Evolutionary conservation across 2,329 filamentous ascomycete genomes (phyloP).

Genomic region (Xylaria hypoxylon): DNA sequence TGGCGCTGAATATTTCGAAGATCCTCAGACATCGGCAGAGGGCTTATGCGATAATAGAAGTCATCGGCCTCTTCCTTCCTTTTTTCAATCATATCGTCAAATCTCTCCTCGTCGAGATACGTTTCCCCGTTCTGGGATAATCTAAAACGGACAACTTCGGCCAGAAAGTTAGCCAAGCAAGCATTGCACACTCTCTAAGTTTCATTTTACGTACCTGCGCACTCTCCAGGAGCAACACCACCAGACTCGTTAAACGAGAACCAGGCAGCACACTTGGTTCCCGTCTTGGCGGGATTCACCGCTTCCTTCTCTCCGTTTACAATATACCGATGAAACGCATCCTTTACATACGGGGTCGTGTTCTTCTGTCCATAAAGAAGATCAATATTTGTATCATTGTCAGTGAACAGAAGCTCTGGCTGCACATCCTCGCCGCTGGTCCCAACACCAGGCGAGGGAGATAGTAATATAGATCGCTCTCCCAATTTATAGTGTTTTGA

Average conservation of each 20-base stretch:
- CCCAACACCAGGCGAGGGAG: constrained; percentile 88
- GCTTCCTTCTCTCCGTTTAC: constrained; percentile 83
- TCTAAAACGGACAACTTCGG: constrained; percentile 85
- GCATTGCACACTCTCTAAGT: not conserved
- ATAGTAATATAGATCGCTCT: constrained; percentile 84
- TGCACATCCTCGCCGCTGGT: constrained; percentile 83
- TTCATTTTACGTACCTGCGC: constrained; percentile 76
- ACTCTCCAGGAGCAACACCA: constrained; percentile 89
- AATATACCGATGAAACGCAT: constrained; percentile 91
- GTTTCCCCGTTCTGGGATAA: constrained; percentile 79
- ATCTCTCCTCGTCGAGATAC: constrained; percentile 91
- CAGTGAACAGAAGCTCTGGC: constrained; percentile 89
- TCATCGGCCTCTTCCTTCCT: constrained; percentile 92
- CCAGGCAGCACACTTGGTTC: constrained; percentile 93
- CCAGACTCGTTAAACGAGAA: constrained; percentile 91
- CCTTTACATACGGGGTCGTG: constrained; percentile 87
- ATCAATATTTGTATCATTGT: constrained; percentile 92
- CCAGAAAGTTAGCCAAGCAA: constrained; percentile 29
- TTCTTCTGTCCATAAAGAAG: constrained; percentile 82
- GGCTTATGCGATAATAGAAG: constrained; percentile 94
- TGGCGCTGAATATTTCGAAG: constrained; percentile 95
- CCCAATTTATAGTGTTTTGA: constrained; percentile 85
- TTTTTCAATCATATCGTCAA: constrained; percentile 90
- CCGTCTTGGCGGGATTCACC: constrained; percentile 81
- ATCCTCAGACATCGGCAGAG: constrained; percentile 92